Evolutionary conservation across 1,284 basidiomycete genomes (phyloP), one percentile per base, ranked within the genome.

Genomic region (Blastosporella zonata): DNA sequence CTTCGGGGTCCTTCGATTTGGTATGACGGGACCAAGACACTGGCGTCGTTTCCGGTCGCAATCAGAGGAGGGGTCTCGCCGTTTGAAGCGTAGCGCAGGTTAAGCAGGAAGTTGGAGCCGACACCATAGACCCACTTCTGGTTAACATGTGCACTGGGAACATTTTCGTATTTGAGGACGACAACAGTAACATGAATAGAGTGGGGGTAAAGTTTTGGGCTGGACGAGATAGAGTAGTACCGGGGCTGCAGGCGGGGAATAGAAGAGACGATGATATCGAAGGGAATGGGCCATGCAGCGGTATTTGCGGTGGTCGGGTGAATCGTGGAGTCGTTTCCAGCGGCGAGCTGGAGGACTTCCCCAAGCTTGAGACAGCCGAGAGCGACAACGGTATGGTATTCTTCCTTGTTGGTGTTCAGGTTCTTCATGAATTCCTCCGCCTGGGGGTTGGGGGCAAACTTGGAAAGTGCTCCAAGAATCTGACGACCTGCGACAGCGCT

Each of bases 181-280:
- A 99, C 96, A 47, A 85, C 90, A 15, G 97, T 99, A 61, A 96
- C 86, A 69, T 99, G 96, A 55, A 99, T 91, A 4, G 88, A 75
- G 56, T 82, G 85, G 31, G 94, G 85, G 68, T 93, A 68, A 36
- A 98, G 75, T 69, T 98, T 98, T 42, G 97, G 93, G 54, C 90
- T 93, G 20, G 94, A 97, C 12, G 96, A 97, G 69, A 99, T 99
- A 35, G 97, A 99, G 72, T 97, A 99, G 77, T 90, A 99, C 51
- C 96, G 88, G 31, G 96, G 95, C 64, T 97, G 93, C 17, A 99
- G 80, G 57, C 96, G 93, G 29, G 93, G 87, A 45, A 97, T 84
- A 44, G 89, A 84, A 3, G 94, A 96, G 52, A 99, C 85, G 60
- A 99, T 87, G 61, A 95, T 89, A 67, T 99, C 96, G 65, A 99